Evolutionary conservation across 345 rosid genomes (phyloP), one percentile per base, ranked within the genome.

Genomic region (Balakata baccata): DNA sequence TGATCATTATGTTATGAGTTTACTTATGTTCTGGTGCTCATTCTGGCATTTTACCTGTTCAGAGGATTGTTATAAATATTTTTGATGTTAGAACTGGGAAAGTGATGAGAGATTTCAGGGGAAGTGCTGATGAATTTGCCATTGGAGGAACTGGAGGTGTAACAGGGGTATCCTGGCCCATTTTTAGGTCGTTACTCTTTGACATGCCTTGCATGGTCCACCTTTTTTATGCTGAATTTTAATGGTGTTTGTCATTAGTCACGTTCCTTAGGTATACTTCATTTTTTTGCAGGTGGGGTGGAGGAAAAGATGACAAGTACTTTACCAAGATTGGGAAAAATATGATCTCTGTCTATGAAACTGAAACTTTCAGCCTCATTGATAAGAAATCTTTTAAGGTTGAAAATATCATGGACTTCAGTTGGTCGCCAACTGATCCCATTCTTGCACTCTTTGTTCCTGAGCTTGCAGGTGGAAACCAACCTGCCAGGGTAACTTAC

Each of bases 391-490:
- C 98, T 16, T 76, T 95, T 83, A 95, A 91, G 85, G 86, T 90
- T 74, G 99, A 95, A 73, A 91, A 87, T 80, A 91, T 91, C 18
- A 74, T 88, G 81, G 99, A 95, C 72, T 92, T 93, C 74, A 74
- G 87, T 76, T 93, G 98, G 97, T 95, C 98, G 12, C 97, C 99
- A 60, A 86, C 91, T 58, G 99, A 92, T 78, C 93, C 98, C 56
- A 89, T 89, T 66, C 47, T 95, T 73, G 86, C 98, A 20, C 85
- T 92, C 39, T 95, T 79, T 86, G 99, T 91, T 81, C 98, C 99
- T 80, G 99, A 95, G 82, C 97, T 88, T 84, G 94, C 91, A 64
- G 97, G 94, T 64, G 98, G 97, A 45, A 95, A 93, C 87, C 99
- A 95, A 69, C 98, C 99, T 71, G 99, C 99, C 25, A 88, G 90